Evolutionary conservation across 345 rosid genomes (phyloP).

Genomic region (Conringia planisiliqua): DNA sequence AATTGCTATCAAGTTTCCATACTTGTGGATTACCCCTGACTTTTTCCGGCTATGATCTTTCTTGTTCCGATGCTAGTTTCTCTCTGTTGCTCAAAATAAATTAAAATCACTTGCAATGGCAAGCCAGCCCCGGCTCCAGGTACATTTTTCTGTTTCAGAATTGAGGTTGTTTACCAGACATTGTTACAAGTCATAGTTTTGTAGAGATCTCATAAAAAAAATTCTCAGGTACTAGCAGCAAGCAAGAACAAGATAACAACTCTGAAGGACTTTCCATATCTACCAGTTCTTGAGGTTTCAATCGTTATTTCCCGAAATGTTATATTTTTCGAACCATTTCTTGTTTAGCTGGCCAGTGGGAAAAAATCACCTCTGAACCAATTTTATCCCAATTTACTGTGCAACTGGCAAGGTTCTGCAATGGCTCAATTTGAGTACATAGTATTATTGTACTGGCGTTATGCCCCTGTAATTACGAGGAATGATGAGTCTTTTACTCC

Average conservation of each 20-base stretch:
- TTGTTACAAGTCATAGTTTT: conserved; percentile 6
- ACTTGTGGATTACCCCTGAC: conserved; percentile 1
- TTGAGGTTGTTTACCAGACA: neutral
- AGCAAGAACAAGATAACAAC: conserved; percentile 94
- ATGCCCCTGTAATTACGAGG: neutral
- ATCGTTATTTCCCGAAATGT: neutral
- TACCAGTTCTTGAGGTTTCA: conserved; percentile 88
- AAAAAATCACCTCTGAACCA: neutral
- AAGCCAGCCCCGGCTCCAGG: conserved; percentile 98
- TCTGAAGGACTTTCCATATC: conserved; percentile 82
- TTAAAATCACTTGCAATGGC: conserved; percentile 95
- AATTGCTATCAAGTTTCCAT: conserved; percentile 1
- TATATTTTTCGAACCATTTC: neutral
- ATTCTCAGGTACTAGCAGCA: conserved; percentile 84
- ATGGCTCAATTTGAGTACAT: neutral
- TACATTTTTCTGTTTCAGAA: conserved; percentile 30
- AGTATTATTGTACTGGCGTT: conserved; percentile 1
- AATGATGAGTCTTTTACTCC: neutral
- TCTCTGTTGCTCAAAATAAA: conserved; percentile 96
- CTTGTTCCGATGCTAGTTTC: conserved; percentile 53
- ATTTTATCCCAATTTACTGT: neutral
- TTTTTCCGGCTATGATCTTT: neutral
- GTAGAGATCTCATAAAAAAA: neutral
- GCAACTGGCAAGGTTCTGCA: neutral
- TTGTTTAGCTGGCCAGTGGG: neutral